Base-by-base conservation (phyloP, 1,139 yeast genomes). In the Diutina pseudorugosa region DNA sequence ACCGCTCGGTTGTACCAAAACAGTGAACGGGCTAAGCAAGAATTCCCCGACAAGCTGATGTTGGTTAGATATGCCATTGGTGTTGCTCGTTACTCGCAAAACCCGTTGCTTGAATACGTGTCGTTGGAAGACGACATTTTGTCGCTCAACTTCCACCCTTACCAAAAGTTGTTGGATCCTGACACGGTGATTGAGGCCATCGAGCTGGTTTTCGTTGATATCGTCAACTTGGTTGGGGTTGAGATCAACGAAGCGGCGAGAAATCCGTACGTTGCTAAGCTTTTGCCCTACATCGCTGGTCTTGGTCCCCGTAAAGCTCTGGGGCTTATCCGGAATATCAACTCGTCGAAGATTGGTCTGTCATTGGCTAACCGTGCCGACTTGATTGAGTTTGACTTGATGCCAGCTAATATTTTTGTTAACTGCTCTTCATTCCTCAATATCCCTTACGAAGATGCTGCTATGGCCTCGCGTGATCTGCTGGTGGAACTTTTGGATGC, bases 291-390 rank as follows among this genome's bases (percentile, higher is more conserved):
- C 64, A 79, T 93, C 53, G 80, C 95, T 18, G 99, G 99, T 40
- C 75, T 93, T 55, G 99, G 99, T 50, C 95, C 96, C 49, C 84
- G 98, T 71, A 93, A 93, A 65, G 94, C 98, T 0, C 78, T 88
- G 30, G 95, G 95, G 50, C 75, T 94, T 57, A 67, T 91, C 50
- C 88, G 91, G 65, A 87, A 88, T 47, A 82, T 93, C 57, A 45
- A 45, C 40, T 89, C 86, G 61, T 73, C 85, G 56, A 83, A 76
- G 64, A 61, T 74, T 50, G 95, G 84, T 40, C 80, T 77, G 56
- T 27, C 36, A 4, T 78, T 81, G 67, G 75, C 79, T 59, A 86
- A 80, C 69, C 75, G 95, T 58, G 76, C 82, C 53, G 91, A 91
- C 57, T 77, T 93, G 60, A 85, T 94, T 58, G 86, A 91, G 47